Base-by-base conservation (phyloP, 2,329 filamentous ascomycete species). In the Alternaria brassicae region DNA sequence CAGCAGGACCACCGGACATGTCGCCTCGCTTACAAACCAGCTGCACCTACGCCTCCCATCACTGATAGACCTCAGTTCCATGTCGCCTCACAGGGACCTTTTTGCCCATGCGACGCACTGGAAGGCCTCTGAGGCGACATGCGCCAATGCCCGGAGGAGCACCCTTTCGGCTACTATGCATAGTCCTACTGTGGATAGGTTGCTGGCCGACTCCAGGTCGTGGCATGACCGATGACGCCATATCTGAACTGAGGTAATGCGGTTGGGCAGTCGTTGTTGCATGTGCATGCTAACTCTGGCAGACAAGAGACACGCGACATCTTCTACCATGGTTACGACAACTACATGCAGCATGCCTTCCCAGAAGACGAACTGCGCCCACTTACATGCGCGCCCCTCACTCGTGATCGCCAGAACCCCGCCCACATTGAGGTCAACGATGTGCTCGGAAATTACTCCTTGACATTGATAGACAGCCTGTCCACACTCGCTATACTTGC, bases 251-350 rank as follows among this genome's bases (percentile, higher is more conserved):
- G 39, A 76, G 79, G 78, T 80, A 53, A 13, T 3, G 12, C 4
- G n/a, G 4, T 41, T 15, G 8, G 13, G 9, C 15, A 12, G 15
- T 41, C 12, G 1, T 6, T 13, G 23, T n/a, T n/a, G 23, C 44
- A 15, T 44, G 47, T 21, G n/a, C 44, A 28, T 32, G 27, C 67
- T 68, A 23, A 71, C 40, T 13, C 3, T 25, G 27, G 36, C 59
- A 81, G 80, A 67, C 79, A 80, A 69, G 81, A 83, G 63, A 82
- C 82, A 25, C 69, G 74, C 58, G 85, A 91, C 68, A 92, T 98
- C 85, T 98, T 98, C 82, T 97, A 96, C 78, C 95, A 99, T 83
- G 95, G 95, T 60, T 98, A 89, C 81, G 89, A 93, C 80, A 96
- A 94, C 78, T 99, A 99, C 82, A 95, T 97, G 89, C 81, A 86